Percentiles rank a stretch among this genome's conserved stretches.
These are phyloP conservation scores for Mangifera indica DNA, from an alignment of 345 rosid genomes.

Conservation along the genomic window DNA sequence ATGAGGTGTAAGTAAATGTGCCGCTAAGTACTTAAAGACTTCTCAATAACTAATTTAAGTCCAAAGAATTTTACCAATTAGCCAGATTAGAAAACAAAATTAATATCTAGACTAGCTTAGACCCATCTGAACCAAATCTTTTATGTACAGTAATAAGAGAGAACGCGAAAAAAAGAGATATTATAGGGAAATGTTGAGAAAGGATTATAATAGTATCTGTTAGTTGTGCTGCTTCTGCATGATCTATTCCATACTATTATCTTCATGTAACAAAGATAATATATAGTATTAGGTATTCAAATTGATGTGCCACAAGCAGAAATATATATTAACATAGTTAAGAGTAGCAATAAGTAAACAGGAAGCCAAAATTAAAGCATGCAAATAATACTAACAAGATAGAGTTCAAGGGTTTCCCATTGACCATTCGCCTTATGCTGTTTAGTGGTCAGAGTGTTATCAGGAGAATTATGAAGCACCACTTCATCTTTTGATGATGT, in stretches of 20 bases:
- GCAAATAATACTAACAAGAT: slow-evolving; percentile 67
- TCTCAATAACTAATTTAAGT: background rate
- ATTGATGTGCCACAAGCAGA: background rate
- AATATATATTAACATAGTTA: background rate
- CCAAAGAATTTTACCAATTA: background rate
- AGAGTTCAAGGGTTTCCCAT: slow-evolving; percentile 90
- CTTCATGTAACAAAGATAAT: background rate
- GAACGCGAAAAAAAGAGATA: background rate
- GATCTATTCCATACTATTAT: background rate
- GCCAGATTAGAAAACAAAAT: background rate
- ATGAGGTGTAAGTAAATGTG: background rate
- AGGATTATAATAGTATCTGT: no score
- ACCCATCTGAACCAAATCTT: background rate
- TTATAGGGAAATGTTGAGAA: background rate
- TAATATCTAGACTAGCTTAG: background rate
- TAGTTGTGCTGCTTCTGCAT: background rate
- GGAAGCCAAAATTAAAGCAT: slow-evolving; percentile 15
- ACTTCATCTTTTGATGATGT: slow-evolving; percentile 60
- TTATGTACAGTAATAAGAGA: background rate
- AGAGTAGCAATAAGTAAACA: background rate
- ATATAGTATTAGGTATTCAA: background rate
- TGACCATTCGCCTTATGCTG: slow-evolving; percentile 50
- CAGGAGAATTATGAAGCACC: slow-evolving; percentile 52
- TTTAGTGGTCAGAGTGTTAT: slow-evolving; percentile 35
- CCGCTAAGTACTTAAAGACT: background rate